Evolutionary conservation across 2,329 filamentous ascomycete species (phyloP).

Genomic region (Neonectria hederae): DNA sequence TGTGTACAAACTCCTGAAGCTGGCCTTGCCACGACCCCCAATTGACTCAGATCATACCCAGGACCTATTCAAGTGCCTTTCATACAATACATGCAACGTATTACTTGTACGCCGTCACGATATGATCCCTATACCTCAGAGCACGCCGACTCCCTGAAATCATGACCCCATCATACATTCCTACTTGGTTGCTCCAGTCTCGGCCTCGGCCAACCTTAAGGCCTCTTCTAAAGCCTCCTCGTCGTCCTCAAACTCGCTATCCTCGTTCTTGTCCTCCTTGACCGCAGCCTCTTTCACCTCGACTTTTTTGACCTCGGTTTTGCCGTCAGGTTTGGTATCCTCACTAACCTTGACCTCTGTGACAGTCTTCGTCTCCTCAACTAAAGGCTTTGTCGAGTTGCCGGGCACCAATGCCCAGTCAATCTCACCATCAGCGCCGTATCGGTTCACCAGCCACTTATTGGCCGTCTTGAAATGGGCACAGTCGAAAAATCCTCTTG

Average conservation of each 20-base stretch:
- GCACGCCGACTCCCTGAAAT: conserved; percentile 20
- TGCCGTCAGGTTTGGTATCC: conserved; percentile 31
- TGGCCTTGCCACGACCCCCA: conserved; percentile 25
- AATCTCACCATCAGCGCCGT: conserved; percentile 82
- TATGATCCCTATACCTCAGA: conserved; percentile 13
- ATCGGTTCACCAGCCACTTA: conserved; percentile 81
- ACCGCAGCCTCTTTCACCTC: conserved; percentile 31
- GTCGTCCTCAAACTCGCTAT: conserved; percentile 49
- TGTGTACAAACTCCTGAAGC: conserved; percentile 29
- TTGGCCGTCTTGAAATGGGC: conserved; percentile 85
- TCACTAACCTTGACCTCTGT: conserved; percentile 27
- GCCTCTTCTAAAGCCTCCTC: conserved; percentile 51
- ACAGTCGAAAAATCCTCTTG: conserved; percentile 83
- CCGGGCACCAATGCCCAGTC: conserved; percentile 76
- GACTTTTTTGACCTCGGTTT: conserved; percentile 37
- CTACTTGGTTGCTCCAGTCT: conserved; percentile 40
- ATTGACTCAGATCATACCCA: conserved; percentile 13
- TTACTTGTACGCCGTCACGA: conserved; percentile 29
- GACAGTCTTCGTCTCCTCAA: conserved; percentile 42
- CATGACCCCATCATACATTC: neutral
- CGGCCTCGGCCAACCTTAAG: conserved; percentile 46
- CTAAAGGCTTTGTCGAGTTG: conserved; percentile 44
- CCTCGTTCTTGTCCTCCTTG: conserved; percentile 32
- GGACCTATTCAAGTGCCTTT: conserved; percentile 17
- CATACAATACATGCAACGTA: conserved; percentile 18